Evolutionary conservation across 2,329 filamentous ascomycete species (phyloP).

Genomic region (Pseudopithomyces maydicus): DNA sequence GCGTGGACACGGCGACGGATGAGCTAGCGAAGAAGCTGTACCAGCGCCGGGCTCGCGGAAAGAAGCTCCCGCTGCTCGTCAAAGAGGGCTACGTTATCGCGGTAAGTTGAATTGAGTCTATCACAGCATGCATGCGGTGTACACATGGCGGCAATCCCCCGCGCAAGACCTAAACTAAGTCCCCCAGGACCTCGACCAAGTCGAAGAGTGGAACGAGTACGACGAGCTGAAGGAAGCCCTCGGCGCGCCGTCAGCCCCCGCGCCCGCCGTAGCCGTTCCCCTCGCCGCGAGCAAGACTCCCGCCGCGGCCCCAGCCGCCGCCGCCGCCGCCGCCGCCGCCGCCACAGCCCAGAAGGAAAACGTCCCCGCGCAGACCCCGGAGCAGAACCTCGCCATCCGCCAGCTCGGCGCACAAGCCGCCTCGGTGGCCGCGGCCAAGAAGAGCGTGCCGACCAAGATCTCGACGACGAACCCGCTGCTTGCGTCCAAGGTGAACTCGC

Average conservation of each 20-base stretch:
- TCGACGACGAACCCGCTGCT: slow-evolving; percentile 43
- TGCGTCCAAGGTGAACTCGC: slow-evolving; percentile 38
- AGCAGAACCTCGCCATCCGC: slow-evolving; percentile 43
- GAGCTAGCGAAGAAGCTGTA: slow-evolving; percentile 87
- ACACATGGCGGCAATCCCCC: too few species aligned
- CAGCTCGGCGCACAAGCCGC: slow-evolving; percentile 45
- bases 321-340: slow-evolving; percentile 5
- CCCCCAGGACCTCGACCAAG: slow-evolving; percentile 93
- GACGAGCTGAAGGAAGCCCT: slow-evolving; percentile 91
- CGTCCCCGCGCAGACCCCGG: slow-evolving; percentile 25
- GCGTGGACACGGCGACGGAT: slow-evolving; percentile 88
- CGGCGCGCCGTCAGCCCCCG: slow-evolving; percentile 44
- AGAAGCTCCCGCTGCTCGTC: slow-evolving; percentile 86
- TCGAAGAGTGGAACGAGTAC: slow-evolving; percentile 99
- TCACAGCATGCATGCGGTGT: too few species aligned
- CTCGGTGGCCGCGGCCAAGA: slow-evolving; percentile 43
- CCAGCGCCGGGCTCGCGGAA: slow-evolving; percentile 81
- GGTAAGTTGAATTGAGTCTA: slow-evolving; percentile 63
- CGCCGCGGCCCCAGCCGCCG: background rate
- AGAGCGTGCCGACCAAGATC: slow-evolving; percentile 35
- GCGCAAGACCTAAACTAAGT: too few species aligned
- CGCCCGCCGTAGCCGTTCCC: slow-evolving; percentile 40
- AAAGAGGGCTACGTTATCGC: slow-evolving; percentile 86
- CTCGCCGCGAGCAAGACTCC: slow-evolving; percentile 3
- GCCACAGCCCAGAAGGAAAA: slow-evolving; percentile 33